Conservation (phyloP, 257 asterid genomes). For the Solanum pennellii region DNA sequence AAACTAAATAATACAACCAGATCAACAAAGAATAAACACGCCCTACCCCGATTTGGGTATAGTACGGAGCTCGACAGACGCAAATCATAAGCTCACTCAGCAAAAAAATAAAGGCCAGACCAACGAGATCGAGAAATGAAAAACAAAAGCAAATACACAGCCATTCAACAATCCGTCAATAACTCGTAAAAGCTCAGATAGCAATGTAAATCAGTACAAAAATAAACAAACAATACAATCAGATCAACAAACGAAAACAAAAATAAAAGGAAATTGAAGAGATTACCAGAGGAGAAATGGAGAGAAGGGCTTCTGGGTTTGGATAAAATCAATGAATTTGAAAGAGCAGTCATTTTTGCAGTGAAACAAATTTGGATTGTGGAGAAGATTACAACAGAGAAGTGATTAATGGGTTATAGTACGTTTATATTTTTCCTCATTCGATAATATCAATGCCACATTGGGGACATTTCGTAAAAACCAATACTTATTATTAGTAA, state of each 20-base stretch:
- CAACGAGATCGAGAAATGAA: not conserved
- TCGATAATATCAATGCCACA: not conserved
- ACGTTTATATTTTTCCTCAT: not conserved
- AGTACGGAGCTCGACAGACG: not conserved
- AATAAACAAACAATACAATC: not conserved
- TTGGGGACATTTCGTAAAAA: not conserved
- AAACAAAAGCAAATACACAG: not conserved
- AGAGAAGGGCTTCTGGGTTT: slow-evolving; percentile 17
- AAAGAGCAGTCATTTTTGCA: slow-evolving; percentile 28
- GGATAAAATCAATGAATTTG: slow-evolving; percentile 26
- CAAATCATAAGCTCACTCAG: not conserved
- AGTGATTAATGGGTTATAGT: not conserved
- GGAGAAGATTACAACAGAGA: not conserved
- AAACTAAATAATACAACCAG: not conserved
- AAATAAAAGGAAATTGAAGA: not conserved
- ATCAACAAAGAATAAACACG: not conserved
- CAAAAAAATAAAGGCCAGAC: not conserved
- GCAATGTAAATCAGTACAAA: not conserved
- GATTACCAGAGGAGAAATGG: slow-evolving; percentile 27
- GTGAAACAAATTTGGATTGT: not conserved
- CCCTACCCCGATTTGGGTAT: not conserved
- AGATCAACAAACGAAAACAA: not conserved
- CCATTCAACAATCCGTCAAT: not conserved
- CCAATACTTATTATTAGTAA: not conserved
- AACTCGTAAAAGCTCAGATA: not conserved